Conservation (phyloP, 805 yeast genomes). For the Candida silvatica region DNA sequence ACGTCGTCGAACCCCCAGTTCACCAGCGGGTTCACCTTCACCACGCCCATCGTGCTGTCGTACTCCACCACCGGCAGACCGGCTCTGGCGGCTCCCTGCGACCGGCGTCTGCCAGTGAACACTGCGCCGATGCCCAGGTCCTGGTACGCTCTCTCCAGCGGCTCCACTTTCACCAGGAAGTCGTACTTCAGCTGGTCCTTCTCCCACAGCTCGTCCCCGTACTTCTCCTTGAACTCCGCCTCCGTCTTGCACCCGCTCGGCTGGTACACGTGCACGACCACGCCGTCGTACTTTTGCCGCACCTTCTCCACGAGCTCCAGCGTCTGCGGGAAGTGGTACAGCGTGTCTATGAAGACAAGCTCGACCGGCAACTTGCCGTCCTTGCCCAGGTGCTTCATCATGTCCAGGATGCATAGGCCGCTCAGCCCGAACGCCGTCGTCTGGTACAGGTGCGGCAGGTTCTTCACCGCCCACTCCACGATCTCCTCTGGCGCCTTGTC, state of each 20-base stretch:
- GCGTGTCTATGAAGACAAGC: conserved; percentile 79
- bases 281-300: conserved; percentile 38
- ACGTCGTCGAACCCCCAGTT: conserved; percentile 76
- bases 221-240: conserved; percentile 50
- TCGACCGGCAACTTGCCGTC: conserved; percentile 40
- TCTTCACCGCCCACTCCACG: conserved; percentile 72
- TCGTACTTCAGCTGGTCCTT: conserved; percentile 75
- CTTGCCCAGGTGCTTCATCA: conserved; percentile 48
- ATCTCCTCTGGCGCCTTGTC: conserved; percentile 59
- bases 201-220: conserved; percentile 83
- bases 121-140: conserved; percentile 74
- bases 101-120: conserved; percentile 82
- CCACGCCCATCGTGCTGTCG: conserved; percentile 57
- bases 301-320: conserved; percentile 59
- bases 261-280: conserved; percentile 52
- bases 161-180: conserved; percentile 86
- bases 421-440: conserved; percentile 95
- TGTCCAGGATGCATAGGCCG: conserved; percentile 82
- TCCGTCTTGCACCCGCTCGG: conserved; percentile 54
- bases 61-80: conserved; percentile 67
- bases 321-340: conserved; percentile 95
- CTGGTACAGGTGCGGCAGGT: conserved; percentile 77
- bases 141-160: conserved; percentile 75
- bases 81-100: conserved; percentile 84
- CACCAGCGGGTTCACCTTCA: conserved; percentile 85